These are phyloP conservation scores for Poronia punctata DNA, from an alignment of 495 filamentous ascomycete species.

Conservation along the genomic window DNA sequence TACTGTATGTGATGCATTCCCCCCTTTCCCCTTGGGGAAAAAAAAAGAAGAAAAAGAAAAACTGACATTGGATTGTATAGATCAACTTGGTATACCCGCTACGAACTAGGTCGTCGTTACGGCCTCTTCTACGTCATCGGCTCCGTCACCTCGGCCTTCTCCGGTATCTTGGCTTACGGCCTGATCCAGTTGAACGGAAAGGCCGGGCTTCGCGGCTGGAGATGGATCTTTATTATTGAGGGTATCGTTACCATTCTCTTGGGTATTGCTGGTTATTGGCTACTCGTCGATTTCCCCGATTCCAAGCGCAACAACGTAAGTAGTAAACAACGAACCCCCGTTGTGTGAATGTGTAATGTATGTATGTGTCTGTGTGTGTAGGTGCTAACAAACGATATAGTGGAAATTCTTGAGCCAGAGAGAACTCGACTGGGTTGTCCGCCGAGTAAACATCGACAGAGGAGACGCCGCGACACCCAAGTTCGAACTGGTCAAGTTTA, in stretches of 20 bases:
- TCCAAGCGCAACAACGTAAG: constrained; percentile 35
- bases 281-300: constrained; percentile 57
- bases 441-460: constrained; percentile 49
- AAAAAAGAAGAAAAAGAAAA: background rate
- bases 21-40: background rate
- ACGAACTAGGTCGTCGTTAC: constrained; percentile 53
- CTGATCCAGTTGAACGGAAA: constrained; percentile 47
- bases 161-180: constrained; percentile 57
- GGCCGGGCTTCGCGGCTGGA: constrained; percentile 47
- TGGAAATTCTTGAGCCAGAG: constrained; percentile 46
- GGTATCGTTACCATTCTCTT: constrained; percentile 43
- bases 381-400: background rate
- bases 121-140: constrained; percentile 57
- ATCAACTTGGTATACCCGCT: constrained; percentile 54
- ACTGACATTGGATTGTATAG: constrained; percentile 6
- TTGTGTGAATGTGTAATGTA: too few relatives aligned
- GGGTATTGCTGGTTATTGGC: constrained; percentile 38
- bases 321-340: background rate
- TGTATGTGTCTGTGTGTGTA: too few relatives aligned
- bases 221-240: constrained; percentile 55
- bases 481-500: constrained; percentile 44
- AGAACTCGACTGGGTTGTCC: constrained; percentile 47
- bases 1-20: constrained; percentile 32
- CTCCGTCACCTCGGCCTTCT: constrained; percentile 49
- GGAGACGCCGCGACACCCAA: constrained; percentile 42